Percentiles rank a stretch among this genome's conserved stretches.
phyloP scores from a whole-genome alignment of 306 rosid genomes.

The Rosa lucieae region DNA sequence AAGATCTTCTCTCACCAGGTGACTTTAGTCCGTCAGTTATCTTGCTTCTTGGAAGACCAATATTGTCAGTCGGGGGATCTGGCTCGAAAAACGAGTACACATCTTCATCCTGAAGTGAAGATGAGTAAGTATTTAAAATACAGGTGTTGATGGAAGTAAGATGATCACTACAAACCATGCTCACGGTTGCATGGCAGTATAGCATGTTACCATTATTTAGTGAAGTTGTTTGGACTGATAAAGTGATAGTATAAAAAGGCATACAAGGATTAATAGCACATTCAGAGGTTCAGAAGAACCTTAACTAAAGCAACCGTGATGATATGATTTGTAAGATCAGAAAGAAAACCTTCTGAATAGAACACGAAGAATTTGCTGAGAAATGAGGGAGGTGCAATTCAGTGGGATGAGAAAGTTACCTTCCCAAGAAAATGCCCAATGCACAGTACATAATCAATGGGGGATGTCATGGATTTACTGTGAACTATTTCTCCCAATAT shows the following conservation, averaged over 20 bases:
- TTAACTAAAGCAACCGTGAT: neutral
- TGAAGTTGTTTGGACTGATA: neutral
- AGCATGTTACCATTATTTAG: neutral
- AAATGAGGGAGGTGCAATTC: neutral
- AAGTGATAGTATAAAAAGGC: neutral
- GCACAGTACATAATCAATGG: slow-evolving; percentile 89
- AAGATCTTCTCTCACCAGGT: slow-evolving; percentile 52
- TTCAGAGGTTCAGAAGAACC: slow-evolving; percentile 1
- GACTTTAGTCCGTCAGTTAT: slow-evolving; percentile 53
- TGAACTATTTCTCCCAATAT: slow-evolving; percentile 95
- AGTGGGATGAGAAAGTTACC: slow-evolving; percentile 42
- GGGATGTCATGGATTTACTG: slow-evolving; percentile 84
- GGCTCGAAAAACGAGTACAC: slow-evolving; percentile 92
- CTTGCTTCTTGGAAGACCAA: slow-evolving; percentile 52
- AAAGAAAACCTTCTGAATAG: neutral
- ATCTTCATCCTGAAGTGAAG: slow-evolving; percentile 79
- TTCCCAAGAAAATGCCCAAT: slow-evolving; percentile 93
- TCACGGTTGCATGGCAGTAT: neutral
- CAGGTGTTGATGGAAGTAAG: neutral
- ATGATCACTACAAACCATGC: neutral
- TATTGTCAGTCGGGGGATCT: slow-evolving; percentile 54
- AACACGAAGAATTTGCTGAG: neutral
- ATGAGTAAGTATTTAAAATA: neutral
- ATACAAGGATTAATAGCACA: neutral
- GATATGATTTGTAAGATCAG: neutral